Evolutionary conservation across 1,139 yeast species (phyloP), one percentile per base, ranked within the genome.

Genomic region (Candida glucosophila): DNA sequence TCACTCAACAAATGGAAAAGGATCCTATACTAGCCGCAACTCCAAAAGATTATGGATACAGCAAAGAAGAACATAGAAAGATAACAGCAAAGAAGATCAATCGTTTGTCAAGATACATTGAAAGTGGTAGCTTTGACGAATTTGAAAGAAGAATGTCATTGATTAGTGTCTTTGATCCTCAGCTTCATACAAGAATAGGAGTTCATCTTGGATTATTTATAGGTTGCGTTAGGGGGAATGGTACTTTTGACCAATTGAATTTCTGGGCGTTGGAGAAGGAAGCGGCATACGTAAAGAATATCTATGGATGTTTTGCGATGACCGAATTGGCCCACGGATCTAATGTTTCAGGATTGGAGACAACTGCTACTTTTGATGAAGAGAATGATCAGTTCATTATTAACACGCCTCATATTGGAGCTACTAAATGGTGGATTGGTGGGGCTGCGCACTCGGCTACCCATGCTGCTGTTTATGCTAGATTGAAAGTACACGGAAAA

Each of bases 351-450:
- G 92, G 83, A 23, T 63, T 85, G 37, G 94, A 86, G 55, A 86
- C 95, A n/a, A 80, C 88, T 16, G 95, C 95, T 12, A 77, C 81
- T 24, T 86, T 68, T 49, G 81, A 83, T 49, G 61, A 64, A 24
- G 59, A 55, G 15, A 67, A 66, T 16, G 85, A 82, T 43, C 73
- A 76, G 36, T 82, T 86, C 41, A 53, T 71, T 29, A 75, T 86
- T 39, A 74, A 82, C 50, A 86, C 96, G 14, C 96, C 96, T 5
- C 83, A 83, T 48, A 58, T 81, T 35, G 86, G 90, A 28, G 95
- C 95, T 20, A 83, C 95, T 32, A 86, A 86, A 56, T 86, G 95
- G 95, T 86, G 96, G 96, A 86, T 86, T 45, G 96, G 95, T 29
- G 96, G 96, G 47, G 95, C 95, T 28, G 95, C 95, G 5, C 94